Evolutionary conservation across 179 eudicot genomes (phyloP).

Genomic region (Nepenthes alata): DNA sequence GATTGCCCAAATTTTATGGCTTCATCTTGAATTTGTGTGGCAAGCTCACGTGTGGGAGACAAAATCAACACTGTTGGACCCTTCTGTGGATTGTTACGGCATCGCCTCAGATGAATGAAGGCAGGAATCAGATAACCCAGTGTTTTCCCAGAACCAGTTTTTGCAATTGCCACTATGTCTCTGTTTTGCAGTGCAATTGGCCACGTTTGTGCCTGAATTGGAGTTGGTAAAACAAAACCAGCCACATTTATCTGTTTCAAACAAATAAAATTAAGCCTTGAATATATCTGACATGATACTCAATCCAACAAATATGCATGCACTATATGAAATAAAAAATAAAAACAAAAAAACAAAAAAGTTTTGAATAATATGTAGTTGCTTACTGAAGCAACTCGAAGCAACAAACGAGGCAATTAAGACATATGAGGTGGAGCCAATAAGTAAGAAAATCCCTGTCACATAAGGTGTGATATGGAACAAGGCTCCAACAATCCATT

Average conservation of each 20-base stretch:
- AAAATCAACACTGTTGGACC: constrained; percentile 73
- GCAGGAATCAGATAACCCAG: constrained; percentile 74
- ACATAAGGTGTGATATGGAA: constrained; percentile 66
- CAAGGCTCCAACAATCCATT: constrained; percentile 88
- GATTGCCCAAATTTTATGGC: constrained; percentile 66
- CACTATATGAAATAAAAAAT: neutral
- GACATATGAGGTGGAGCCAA: constrained; percentile 66
- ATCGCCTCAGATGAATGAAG: constrained; percentile 49
- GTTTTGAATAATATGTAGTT: constrained; percentile 36
- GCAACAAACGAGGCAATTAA: constrained; percentile 78
- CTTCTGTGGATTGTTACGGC: constrained; percentile 47
- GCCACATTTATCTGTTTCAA: constrained; percentile 51
- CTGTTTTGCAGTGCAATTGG: constrained; percentile 63
- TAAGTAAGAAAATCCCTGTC: constrained; percentile 83
- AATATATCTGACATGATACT: constrained; percentile 7
- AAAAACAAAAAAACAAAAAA: neutral
- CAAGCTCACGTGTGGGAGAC: constrained; percentile 82
- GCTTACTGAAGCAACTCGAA: constrained; percentile 99
- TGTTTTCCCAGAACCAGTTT: constrained; percentile 83
- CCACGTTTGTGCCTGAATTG: constrained; percentile 87
- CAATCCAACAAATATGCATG: neutral
- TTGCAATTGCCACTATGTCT: constrained; percentile 81
- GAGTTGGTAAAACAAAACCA: constrained; percentile 68
- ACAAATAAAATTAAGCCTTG: neutral
- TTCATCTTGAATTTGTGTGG: constrained; percentile 71